phyloP scores from a whole-genome alignment of 1,284 basidiomycete species.

The Ustilago sp. region DNA sequence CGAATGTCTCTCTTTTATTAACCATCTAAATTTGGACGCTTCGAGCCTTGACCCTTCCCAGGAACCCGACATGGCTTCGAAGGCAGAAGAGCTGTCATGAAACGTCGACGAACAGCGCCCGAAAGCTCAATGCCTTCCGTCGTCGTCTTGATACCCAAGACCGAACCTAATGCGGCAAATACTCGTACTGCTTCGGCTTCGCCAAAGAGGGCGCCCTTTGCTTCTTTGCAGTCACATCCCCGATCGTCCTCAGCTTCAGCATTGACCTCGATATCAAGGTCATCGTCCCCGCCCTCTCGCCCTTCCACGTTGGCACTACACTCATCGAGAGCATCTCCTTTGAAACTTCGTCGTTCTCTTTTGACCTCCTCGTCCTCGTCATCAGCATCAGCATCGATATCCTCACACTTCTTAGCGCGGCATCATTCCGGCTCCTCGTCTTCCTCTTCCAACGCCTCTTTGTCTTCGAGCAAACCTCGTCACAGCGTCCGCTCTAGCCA shows the following conservation, averaged over 20 bases:
- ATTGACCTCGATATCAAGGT: not conserved
- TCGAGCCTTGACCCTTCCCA: not conserved
- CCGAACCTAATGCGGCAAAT: not conserved
- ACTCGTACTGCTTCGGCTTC: constrained; percentile 5
- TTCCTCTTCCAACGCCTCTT: constrained; percentile 9
- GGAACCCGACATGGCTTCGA: constrained; percentile 19
- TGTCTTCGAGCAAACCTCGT: not conserved
- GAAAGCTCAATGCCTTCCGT: constrained; percentile 25
- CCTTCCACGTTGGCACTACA: not conserved
- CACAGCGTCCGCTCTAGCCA: constrained; percentile 9
- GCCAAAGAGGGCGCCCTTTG: not conserved
- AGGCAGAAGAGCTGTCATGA: constrained; percentile 24
- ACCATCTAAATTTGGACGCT: not conserved
- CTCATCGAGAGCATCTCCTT: not conserved
- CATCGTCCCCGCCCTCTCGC: not conserved
- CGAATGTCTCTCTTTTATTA: not conserved
- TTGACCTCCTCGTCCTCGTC: not conserved
- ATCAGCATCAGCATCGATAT: constrained; percentile 8
- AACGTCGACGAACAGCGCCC: not conserved
- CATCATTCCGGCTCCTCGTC: constrained; percentile 7
- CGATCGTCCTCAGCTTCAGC: not conserved
- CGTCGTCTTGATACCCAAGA: constrained; percentile 23
- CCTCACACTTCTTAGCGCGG: not conserved
- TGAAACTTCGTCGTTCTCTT: not conserved
- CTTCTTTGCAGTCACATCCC: not conserved